phyloP scores from a whole-genome alignment of 495 filamentous ascomycete species.

The Lasiosphaeria miniovina region DNA sequence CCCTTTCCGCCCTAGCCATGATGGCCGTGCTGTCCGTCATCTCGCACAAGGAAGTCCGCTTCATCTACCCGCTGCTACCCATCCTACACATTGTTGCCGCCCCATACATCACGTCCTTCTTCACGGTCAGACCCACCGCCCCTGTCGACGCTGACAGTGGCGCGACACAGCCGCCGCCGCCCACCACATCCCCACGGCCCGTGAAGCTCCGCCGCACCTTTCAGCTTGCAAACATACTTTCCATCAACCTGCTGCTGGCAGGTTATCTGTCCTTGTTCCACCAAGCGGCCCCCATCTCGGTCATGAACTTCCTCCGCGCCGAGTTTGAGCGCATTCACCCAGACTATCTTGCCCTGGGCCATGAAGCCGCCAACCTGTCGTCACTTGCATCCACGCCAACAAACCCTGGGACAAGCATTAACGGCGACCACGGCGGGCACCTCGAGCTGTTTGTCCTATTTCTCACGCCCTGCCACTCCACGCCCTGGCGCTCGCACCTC shows the following conservation, averaged over 20 bases:
- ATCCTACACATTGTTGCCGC: constrained; percentile 78
- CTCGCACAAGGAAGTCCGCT: constrained; percentile 96
- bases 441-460: constrained; percentile 70
- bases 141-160: constrained; percentile 8
- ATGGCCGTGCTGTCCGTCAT: constrained; percentile 68
- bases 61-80: constrained; percentile 91
- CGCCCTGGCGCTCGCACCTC: constrained; percentile 91
- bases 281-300: constrained; percentile 70
- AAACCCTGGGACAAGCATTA: neutral
- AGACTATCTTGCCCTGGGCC: constrained; percentile 26
- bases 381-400: neutral
- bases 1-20: constrained; percentile 58
- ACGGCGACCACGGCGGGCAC: constrained; percentile 8
- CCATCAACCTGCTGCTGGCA: constrained; percentile 67
- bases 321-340: constrained; percentile 59
- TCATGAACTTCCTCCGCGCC: constrained; percentile 68
- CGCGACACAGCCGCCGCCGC: constrained; percentile 7
- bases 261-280: constrained; percentile 73
- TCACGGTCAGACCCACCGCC: constrained; percentile 42
- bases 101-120: constrained; percentile 62
- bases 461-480: constrained; percentile 96
- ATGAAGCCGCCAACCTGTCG: neutral
- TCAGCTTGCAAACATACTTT: constrained; percentile 55
- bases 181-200: constrained; percentile 15
- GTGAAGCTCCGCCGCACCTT: constrained; percentile 46